Percentiles rank a stretch among this genome's conserved stretches.
phyloP scores from a whole-genome alignment of 2,329 filamentous ascomycete species.

The Xylariaceae sp. region DNA sequence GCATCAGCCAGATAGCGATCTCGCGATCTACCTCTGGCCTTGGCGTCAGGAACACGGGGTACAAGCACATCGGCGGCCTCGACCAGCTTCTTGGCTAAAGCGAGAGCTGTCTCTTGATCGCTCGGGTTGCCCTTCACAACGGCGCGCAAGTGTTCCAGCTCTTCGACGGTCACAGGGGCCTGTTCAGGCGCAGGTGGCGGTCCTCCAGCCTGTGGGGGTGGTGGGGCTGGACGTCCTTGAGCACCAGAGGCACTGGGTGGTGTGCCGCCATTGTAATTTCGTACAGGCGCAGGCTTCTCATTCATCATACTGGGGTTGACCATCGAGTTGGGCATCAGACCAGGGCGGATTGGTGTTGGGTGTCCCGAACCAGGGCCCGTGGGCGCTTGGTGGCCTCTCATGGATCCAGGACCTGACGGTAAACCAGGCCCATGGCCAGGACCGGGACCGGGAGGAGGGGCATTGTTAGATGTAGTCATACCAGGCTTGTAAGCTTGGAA shows the following conservation, averaged over 20 bases:
- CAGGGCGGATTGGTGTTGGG: conserved; percentile 59
- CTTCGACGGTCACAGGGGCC: conserved; percentile 67
- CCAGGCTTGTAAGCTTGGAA: conserved; percentile 28
- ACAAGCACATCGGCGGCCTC: conserved; percentile 79
- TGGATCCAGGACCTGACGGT: conserved; percentile 22
- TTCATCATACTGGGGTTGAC: conserved; percentile 40
- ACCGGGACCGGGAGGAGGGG: conserved; percentile 5
- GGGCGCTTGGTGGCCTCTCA: conserved; percentile 25
- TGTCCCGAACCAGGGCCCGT: conserved; percentile 44
- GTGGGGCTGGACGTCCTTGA: conserved; percentile 34
- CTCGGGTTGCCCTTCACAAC: conserved; percentile 65
- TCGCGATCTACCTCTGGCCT: conserved; percentile 67
- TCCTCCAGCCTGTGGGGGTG: conserved; percentile 23
- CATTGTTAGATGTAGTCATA: conserved; percentile 5
- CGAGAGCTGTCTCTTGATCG: conserved; percentile 68
- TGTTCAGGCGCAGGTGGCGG: conserved; percentile 28
- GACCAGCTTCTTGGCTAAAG: conserved; percentile 76
- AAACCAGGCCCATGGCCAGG: conserved; percentile 12
- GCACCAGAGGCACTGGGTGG: conserved; percentile 30
- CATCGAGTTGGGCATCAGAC: conserved; percentile 55
- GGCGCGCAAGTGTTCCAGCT: conserved; percentile 71
- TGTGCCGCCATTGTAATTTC: conserved; percentile 51
- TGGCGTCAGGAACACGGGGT: conserved; percentile 60
- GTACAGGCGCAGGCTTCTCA: conserved; percentile 54
- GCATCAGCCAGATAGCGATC: conserved; percentile 84